Evolutionary conservation across 164 flowering plant species (phyloP), one percentile per base, ranked within the genome.

Genomic region (Sedum album): DNA sequence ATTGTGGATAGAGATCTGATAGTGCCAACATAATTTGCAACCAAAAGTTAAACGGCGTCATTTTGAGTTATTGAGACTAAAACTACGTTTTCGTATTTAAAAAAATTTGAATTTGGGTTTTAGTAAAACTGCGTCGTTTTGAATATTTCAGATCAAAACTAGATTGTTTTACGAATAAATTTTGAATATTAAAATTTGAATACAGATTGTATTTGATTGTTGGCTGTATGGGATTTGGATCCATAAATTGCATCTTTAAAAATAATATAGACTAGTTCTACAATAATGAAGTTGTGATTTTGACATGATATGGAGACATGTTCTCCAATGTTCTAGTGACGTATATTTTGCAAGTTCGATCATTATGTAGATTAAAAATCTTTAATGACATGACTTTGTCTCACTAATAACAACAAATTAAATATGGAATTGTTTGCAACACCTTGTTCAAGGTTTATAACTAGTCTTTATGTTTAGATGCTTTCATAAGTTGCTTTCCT

Each of bases 291-390:
- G 17, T 55, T 13, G 13, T 28, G 62, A 28, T 57, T 57, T 28
- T 1, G 62, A 57, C 62, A 26, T 57, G 62, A 30, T 30, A 57
- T 57, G 31, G 26, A 57, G 20, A 28, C 33, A 57, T 57, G 31
- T 57, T 57, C 33, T 57, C 62, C 62, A 57, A 57, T 28, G 6
- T 57, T 57, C 62, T 28, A 28, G 62, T 15, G 62, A 28, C 33
- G n/a, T n/a, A 49, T 49, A 49, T 25, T n/a, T 25, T n/a, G 6
- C 6, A 55, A 25, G 61, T 17, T 55, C 25, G 9, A n/a, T 49
- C 31, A 55, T 55, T 55, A 25, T 13, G 31, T 26, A 2, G 33
- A 26, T 26, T 28, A 57, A 57, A 57, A 17, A 11, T 6, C 18
- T 5, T 57, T 28, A 28, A 26, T 20, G n/a, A 11, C 35, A 28